Conservation (phyloP, 345 rosid genomes). For the Bruguiera sexangula region DNA sequence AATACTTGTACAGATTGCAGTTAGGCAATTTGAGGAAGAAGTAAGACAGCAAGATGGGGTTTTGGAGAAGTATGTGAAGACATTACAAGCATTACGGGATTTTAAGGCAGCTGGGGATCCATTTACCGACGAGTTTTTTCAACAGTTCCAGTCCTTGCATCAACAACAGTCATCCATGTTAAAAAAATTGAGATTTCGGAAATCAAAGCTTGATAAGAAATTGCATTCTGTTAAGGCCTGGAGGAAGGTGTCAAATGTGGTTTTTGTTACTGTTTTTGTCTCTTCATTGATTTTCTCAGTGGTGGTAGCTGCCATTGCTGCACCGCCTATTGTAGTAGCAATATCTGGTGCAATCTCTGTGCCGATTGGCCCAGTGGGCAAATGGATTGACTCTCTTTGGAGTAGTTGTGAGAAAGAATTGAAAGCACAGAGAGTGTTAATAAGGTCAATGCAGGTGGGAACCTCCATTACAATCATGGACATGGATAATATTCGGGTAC, state of each 20-base stretch:
- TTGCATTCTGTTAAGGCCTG: constrained; percentile 54
- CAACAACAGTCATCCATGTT: constrained; percentile 56
- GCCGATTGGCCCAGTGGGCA: constrained; percentile 68
- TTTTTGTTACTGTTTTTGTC: constrained; percentile 65
- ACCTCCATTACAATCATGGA: constrained; percentile 54
- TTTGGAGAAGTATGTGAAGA: constrained; percentile 49
- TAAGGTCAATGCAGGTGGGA: constrained; percentile 43
- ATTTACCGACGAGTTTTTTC: constrained; percentile 60
- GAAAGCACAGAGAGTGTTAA: constrained; percentile 51
- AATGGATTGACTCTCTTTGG: constrained; percentile 77
- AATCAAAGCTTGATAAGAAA: constrained; percentile 66
- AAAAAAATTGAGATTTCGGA: constrained; percentile 39
- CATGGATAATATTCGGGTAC: constrained; percentile 60
- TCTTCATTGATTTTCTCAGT: constrained; percentile 77
- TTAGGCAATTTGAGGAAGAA: constrained; percentile 62
- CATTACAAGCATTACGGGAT: constrained; percentile 57
- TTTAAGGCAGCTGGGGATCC: constrained; percentile 73
- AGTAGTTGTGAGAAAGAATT: constrained; percentile 48
- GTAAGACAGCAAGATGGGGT: constrained; percentile 19
- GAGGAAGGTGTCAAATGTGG: constrained; percentile 67
- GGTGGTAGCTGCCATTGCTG: constrained; percentile 83
- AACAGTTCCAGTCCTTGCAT: constrained; percentile 47
- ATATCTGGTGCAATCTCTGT: constrained; percentile 65
- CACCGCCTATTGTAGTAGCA: constrained; percentile 68
- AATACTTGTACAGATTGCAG: constrained; percentile 55